A percentile compares a stretch with the other conserved stretches of the same genome.
phyloP scores from a whole-genome alignment of 306 rosid species.

The Adenanthera pavonina region DNA sequence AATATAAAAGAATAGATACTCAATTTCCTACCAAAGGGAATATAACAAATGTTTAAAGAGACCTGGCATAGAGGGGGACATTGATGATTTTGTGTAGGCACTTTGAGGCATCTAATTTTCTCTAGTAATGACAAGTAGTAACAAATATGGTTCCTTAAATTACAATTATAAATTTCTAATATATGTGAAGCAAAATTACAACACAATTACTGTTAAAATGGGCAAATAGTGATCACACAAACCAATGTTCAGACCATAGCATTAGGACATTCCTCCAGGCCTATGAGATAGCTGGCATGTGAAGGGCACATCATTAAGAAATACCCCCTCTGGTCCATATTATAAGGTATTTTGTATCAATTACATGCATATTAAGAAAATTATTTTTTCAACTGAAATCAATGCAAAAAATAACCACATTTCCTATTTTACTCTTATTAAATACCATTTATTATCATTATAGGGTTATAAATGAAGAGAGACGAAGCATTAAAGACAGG shows the following conservation, averaged over 20 bases:
- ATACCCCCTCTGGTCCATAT: too few species aligned
- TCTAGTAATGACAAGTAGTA: background rate
- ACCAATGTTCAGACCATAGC: background rate
- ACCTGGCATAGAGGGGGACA: conserved; percentile 7
- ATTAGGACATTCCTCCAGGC: conserved; percentile 21
- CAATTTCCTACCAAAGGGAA: conserved; percentile 23
- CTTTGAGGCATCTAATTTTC: conserved; percentile 27
- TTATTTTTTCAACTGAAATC: too few species aligned
- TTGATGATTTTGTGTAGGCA: background rate
- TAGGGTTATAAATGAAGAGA: too few species aligned
- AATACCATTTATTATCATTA: too few species aligned
- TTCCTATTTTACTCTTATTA: too few species aligned
- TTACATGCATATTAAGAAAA: too few species aligned
- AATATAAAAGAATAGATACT: background rate
- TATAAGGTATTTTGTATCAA: too few species aligned
- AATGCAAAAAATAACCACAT: too few species aligned
- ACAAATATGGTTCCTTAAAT: conserved; percentile 9
- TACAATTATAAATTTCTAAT: conserved; percentile 20
- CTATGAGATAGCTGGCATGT: background rate
- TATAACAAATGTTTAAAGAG: conserved; percentile 16
- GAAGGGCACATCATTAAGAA: conserved; percentile 10
- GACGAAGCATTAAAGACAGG: too few species aligned
- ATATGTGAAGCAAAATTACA: conserved; percentile 7
- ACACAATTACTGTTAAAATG: conserved; percentile 8
- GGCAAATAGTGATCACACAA: background rate